Base-by-base conservation (phyloP, 352 stramenopile species). In the Pilasporangium apinafurcum region DNA sequence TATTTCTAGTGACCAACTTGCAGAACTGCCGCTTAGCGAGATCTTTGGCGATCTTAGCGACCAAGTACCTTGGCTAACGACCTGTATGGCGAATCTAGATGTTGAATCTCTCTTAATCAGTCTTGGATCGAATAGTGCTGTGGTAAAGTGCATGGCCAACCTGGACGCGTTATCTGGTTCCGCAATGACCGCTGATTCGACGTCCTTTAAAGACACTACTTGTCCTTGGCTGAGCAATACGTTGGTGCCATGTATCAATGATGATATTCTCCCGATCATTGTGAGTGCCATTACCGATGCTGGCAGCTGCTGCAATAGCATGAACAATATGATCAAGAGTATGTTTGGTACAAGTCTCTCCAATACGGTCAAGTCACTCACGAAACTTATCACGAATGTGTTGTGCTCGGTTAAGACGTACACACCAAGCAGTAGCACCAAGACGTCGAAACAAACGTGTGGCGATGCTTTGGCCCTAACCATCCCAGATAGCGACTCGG, bases 391-490 rank as follows among this genome's bases (percentile, higher is more conserved):
- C 9, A 36, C 34, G 20, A 51, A 51, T 28, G 44, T 28, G 1
- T 9, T 51, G 4, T 51, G 44, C 33, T 43, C 44, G 17, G 32
- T 25, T n/a, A 51, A 51, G 34, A 44, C 34, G 0, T 44, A 38
- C 18, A 24, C 17, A 14, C n/a, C n/a, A n/a, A n/a, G n/a, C n/a
- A n/a, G n/a, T n/a, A n/a, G n/a, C n/a, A n/a, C n/a, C n/a, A n/a
- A n/a, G n/a, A n/a, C n/a, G n/a, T n/a, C n/a, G n/a, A 30, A 26
- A 13, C 34, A 51, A 25, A 44, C 17, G 13, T 51, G 35, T 21
- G 35, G 44, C 6, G 31, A 30, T 36, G 18, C 34, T 33, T 35
- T 51, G 18, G 25, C 28, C 16, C 7, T 18, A 2, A 22, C 22
- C 6, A 35, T 50, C 25, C 6, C 27, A n/a, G 35, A 34, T 29